phyloP scores from a whole-genome alignment of 306 rosid genomes.

The Begonia masoniana region DNA sequence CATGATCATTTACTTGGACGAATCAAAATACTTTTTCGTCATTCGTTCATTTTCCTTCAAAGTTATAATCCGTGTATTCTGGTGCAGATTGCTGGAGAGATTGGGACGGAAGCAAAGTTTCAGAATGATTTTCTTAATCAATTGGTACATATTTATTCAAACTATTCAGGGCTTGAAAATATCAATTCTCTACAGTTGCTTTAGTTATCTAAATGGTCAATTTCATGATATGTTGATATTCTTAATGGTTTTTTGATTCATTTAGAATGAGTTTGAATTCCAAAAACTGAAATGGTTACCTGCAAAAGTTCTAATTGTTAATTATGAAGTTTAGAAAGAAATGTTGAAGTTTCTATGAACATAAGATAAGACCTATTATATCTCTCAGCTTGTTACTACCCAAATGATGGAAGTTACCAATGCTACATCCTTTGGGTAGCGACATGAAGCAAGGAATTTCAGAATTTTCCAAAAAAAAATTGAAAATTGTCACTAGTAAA shows the following conservation, averaged over 20 bases:
- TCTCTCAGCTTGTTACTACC: no score
- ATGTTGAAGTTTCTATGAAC: no score
- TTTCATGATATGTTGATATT: neutral
- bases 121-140: conserved; percentile 57
- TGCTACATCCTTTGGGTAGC: no score
- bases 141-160: conserved; percentile 35
- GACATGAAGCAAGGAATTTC: neutral
- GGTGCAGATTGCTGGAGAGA: conserved; percentile 81
- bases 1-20: no score
- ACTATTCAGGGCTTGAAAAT: conserved; percentile 4
- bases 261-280: neutral
- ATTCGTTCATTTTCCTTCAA: no score
- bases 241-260: neutral
- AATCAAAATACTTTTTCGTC: no score
- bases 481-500: neutral
- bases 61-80: neutral
- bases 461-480: neutral
- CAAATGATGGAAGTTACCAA: no score
- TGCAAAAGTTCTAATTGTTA: no score
- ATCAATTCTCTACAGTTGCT: neutral
- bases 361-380: no score
- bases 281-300: neutral
- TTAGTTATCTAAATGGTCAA: neutral
- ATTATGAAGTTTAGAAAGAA: no score
- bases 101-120: conserved; percentile 55